Base-by-base conservation (phyloP, 495 filamentous ascomycete species). In the Aspergillus nidulans region DNA sequence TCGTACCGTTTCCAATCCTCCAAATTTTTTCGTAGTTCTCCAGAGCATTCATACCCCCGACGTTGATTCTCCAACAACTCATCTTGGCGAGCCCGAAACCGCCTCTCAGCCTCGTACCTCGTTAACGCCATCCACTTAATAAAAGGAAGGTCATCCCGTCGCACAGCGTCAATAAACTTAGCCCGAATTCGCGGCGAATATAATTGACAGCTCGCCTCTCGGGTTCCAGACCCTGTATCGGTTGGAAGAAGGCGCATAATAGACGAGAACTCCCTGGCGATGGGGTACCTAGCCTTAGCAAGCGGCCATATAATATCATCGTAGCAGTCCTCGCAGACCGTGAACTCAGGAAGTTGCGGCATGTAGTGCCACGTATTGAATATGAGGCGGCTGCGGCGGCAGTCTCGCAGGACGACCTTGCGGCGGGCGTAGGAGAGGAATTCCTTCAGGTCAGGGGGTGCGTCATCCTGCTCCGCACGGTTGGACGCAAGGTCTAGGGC, bases 131-230 rank as follows among this genome's bases (percentile, higher is more conserved):
- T 53, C 52, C 64, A 61, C 32, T 67, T 64, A 46, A 89, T 63
- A 50, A 72, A 77, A 7, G 64, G 60, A 34, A 82, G 69, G 59
- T 91, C 87, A 41, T 81, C 74, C 16, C 77, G 76, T 52, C 71
- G 58, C 45, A 85, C 79, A 2, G 85, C 84, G 18, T 80, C 74
- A 16, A 66, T 61, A 63, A 90, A 90, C 8, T 85, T 74, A 1
- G 75, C 69, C 38, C 88, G 77, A 85, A 91, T 91, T n/a, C 84
- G 80, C 9, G 77, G 69, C n/a, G 85, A 87, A 57, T 88, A 91
- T 6, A 92, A 70, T 68, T 89, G 86, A 60, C 89, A 94, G 18
- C 77, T 78, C 0, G 78, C 82, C 32, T 81, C 70, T 4, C 77
- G 70, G 19, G 67, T 68, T 4, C 64, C 66, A 50, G 78, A 71